Conservation (phyloP, 2,329 filamentous ascomycete genomes). For the Elsinoe necatrix region DNA sequence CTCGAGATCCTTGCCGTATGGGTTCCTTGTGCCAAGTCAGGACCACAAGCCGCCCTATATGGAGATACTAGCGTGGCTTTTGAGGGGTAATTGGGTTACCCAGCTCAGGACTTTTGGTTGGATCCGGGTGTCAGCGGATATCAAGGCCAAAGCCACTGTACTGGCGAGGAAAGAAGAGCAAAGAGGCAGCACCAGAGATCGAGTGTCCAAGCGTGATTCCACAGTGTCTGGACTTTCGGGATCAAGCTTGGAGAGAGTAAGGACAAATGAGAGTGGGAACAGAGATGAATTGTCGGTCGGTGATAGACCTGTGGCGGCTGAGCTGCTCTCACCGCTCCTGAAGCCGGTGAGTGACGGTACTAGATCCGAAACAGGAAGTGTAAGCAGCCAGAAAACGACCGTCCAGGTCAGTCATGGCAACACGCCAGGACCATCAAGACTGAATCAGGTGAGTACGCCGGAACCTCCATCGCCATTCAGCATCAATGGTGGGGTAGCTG, state of each 20-base stretch:
- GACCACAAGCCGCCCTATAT: constrained; percentile 83
- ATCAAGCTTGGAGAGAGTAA: constrained; percentile 5
- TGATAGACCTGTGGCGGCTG: constrained; percentile 4
- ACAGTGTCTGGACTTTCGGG: constrained; percentile 11
- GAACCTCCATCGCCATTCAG: constrained; percentile 14
- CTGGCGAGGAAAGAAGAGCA: constrained; percentile 14
- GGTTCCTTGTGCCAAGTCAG: constrained; percentile 74
- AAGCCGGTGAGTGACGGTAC: constrained; percentile 12
- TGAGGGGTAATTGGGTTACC: constrained; percentile 87
- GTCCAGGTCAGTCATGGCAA: constrained; percentile 7
- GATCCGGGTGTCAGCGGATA: constrained; percentile 38
- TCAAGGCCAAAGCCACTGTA: constrained; percentile 17
- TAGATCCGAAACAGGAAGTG: constrained; percentile 12
- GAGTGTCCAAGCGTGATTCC: constrained; percentile 8
- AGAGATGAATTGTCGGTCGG: neutral
- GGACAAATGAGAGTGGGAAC: constrained; percentile 7
- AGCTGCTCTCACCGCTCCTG: constrained; percentile 8
- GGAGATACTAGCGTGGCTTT: constrained; percentile 84
- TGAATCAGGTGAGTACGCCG: constrained; percentile 10
- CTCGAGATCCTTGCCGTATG: constrained; percentile 71
- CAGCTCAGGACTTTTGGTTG: constrained; percentile 88
- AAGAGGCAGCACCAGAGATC: constrained; percentile 11
- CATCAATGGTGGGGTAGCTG: neutral
- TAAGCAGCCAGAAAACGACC: constrained; percentile 8
- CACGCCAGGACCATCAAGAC: constrained; percentile 2